Evolutionary conservation across 345 rosid species (phyloP), one percentile per base, ranked within the genome.

Genomic region (Cardamine chenopodiifolia): DNA sequence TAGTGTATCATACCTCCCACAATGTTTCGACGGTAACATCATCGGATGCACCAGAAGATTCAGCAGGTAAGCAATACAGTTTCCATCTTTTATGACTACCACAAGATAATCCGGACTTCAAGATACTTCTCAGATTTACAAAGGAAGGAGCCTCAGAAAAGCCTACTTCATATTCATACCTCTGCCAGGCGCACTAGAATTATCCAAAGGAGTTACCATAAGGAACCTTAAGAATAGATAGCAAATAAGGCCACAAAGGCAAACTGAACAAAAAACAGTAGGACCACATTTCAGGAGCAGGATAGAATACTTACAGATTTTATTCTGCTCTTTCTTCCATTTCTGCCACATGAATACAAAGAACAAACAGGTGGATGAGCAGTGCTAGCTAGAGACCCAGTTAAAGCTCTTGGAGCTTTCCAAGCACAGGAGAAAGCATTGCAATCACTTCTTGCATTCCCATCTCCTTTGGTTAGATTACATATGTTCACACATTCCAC

Each of bases 361-460:
- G 85, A 83, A 82, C 78, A 86, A 40, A 78, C 83, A 37, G 81
- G 70, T 62, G 87, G 82, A 79, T 88, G 90, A 0, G 96, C 85
- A 23, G 99, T 92, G 84, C 81, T 87, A 4, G 97, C 92, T 34
- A 92, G 90, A 79, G 87, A 90, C 25, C 99, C 96, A 23, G 97
- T 87, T 84, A 95, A 78, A 44, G 83, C 91, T 76, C 97, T 86
- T 4, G 97, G 97, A 66, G 92, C 91, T 82, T 88, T 92, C 92
- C 90, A 89, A 52, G 97, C 93, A 74, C 97, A 92, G 0, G 96
- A 92, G 54, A 95, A 86, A 32, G 86, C 85, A 59, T 70, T 86
- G 83, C 96, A 91, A 74, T 88, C 97, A 28, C 76, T 82, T 83
- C 88, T 87, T 52, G 81, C 88, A 66, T 79, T 79, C 32, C 73